Evolutionary conservation across 225 moss, liverwort and hornwort species (phyloP).

Genomic region (Sphagnum contortum): DNA sequence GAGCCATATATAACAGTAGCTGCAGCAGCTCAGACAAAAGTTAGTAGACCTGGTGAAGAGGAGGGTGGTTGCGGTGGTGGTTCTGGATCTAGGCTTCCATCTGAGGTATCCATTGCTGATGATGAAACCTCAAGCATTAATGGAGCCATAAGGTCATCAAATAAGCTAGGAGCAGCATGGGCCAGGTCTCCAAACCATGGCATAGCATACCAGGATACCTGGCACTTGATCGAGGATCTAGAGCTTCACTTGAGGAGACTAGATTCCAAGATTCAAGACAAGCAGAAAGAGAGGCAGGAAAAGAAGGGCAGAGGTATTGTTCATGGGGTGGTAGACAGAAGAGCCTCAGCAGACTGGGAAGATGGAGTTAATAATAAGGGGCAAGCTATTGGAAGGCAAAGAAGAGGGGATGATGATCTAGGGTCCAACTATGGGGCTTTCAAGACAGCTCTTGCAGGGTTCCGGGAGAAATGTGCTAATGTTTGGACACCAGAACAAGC

Average conservation of each 20-base stretch:
- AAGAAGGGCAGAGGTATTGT: slow-evolving; percentile 50
- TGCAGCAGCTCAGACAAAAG: slow-evolving; percentile 6
- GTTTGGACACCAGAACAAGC: slow-evolving; percentile 60
- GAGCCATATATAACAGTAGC: no score
- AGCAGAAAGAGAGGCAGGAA: slow-evolving; percentile 71
- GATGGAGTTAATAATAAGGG: slow-evolving; percentile 39
- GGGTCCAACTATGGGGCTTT: slow-evolving; percentile 62
- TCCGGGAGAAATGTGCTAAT: slow-evolving; percentile 50
- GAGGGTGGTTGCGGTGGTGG: neutral
- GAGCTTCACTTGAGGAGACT: slow-evolving; percentile 57
- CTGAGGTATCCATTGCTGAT: slow-evolving; percentile 38
- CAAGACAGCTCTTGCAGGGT: slow-evolving; percentile 38
- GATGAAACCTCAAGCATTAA: slow-evolving; percentile 9
- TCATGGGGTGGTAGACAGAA: slow-evolving; percentile 9
- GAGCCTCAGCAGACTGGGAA: slow-evolving; percentile 28
- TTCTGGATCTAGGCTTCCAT: slow-evolving; percentile 4
- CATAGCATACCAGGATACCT: slow-evolving; percentile 75
- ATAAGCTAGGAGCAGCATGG: slow-evolving; percentile 70
- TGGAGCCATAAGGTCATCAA: slow-evolving; percentile 37
- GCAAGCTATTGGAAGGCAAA: slow-evolving; percentile 20
- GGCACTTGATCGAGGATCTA: slow-evolving; percentile 68
- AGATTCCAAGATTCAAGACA: slow-evolving; percentile 47
- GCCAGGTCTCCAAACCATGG: slow-evolving; percentile 73
- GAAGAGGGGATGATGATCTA: slow-evolving; percentile 56
- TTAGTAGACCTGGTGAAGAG: slow-evolving; percentile 6